Evolutionary conservation across 768 basidiomycete genomes (phyloP), one percentile per base, ranked within the genome.

Genomic region (Fomitopsis serialis): DNA sequence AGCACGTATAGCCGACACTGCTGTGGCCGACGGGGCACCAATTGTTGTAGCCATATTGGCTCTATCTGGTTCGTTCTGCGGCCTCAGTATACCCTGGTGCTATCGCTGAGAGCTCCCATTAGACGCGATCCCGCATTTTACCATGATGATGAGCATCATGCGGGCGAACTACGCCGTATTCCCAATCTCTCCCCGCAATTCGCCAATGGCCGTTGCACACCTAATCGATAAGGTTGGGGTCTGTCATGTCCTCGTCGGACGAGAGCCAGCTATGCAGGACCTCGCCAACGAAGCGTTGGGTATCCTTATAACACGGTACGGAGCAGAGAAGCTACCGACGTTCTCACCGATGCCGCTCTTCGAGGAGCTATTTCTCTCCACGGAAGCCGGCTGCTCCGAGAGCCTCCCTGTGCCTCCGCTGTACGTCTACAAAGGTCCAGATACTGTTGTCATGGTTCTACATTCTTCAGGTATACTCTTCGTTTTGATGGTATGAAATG

Each of bases 101-200:
- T n/a, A n/a, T n/a, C n/a, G n/a, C 11, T 32, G 29, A 11, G 29
- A 6, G 11, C 29, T 32, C 29, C 6, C 6, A 32, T 6, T 32
- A 61, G 74, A 75, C 45, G 56, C 55, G 12, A 56, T 64, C 45
- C 56, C 60, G 12, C 63, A 63, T 56, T 51, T 50, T 23, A 48
- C 50, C 11, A 50, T 50, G 23, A 37, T 55, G 10, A 23, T 61
- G 21, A 61, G 65, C n/a, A 42, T 63, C 15, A 46, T 64, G 25
- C 51, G 61, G n/a, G 55, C 59, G 13, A 60, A 59, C 8, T 36
- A 47, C 42, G 52, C 42, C 27, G 57, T 63, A 0, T 74, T 74
- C 57, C 70, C 71, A 0, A 61, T 72, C 42, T 68, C 70, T 5
- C 59, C 62, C 1, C 61, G 70, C 3, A 71, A 71, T 56, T 70